Evolutionary conservation across 345 rosid species (phyloP).

Genomic region (Salix suchowensis): DNA sequence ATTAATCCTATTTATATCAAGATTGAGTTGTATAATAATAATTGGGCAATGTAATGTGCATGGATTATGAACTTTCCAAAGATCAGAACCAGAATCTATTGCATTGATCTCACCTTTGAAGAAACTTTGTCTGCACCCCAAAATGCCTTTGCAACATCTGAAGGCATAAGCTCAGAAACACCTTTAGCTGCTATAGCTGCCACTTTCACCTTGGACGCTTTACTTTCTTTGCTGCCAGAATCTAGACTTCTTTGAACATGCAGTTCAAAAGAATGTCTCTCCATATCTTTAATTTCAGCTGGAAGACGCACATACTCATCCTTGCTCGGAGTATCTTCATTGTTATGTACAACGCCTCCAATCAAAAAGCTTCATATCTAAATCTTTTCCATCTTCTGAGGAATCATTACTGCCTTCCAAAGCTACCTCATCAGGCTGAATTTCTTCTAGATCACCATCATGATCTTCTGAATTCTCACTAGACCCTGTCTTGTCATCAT

Average conservation of each 20-base stretch:
- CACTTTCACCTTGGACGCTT: conserved; percentile 53
- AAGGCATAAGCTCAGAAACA: conserved; percentile 86
- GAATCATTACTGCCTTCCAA: conserved; percentile 34
- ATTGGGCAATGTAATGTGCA: not conserved
- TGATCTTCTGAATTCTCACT: conserved; percentile 56
- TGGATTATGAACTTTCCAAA: not conserved
- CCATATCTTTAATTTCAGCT: conserved; percentile 58
- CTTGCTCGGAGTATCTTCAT: conserved; percentile 55
- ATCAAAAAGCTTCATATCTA: conserved; percentile 71
- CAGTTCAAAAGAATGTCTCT: conserved; percentile 73
- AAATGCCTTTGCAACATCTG: conserved; percentile 82
- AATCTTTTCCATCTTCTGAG: conserved; percentile 50
- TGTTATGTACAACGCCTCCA: conserved; percentile 80
- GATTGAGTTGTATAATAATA: not conserved
- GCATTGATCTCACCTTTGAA: conserved; percentile 58
- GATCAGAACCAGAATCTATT: conserved; percentile 2
- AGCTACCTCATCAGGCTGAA: conserved; percentile 48
- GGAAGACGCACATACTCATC: conserved; percentile 71
- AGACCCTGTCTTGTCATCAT: conserved; percentile 46
- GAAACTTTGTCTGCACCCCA: conserved; percentile 71
- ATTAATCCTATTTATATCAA: not conserved
- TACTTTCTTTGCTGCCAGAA: conserved; percentile 37
- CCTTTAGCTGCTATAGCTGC: conserved; percentile 80
- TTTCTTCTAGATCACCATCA: conserved; percentile 49
- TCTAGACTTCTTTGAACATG: conserved; percentile 55